Conservation (phyloP, 163 green algal genomes). For the Scenedesmus sp. region DNA sequence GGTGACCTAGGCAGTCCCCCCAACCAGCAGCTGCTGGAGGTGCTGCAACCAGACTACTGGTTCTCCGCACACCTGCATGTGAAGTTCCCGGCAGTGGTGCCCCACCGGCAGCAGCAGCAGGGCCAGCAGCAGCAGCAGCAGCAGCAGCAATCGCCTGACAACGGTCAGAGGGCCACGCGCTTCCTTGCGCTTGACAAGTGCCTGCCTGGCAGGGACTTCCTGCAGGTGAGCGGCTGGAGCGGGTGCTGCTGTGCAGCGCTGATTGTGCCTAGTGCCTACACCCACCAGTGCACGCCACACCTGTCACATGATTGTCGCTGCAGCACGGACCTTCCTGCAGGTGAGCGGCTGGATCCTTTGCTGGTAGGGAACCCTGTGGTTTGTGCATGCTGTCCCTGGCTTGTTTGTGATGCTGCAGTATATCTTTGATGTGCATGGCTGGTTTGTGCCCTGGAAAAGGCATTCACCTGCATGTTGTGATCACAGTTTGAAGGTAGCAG, state of each 20-base stretch:
- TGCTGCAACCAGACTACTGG: conserved; percentile 92
- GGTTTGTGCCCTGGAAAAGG: too few species aligned
- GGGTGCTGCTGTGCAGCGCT: not conserved
- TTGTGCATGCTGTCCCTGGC: too few species aligned
- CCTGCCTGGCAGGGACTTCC: conserved; percentile 91
- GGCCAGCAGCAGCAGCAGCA: conserved; percentile 1
- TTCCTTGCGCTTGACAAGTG: conserved; percentile 99
- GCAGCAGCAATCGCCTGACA: not conserved
- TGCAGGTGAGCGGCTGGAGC: conserved; percentile 81
- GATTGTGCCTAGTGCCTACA: too few species aligned
- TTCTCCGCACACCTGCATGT: conserved; percentile 97
- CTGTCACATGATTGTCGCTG: not conserved
- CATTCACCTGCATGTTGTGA: too few species aligned
- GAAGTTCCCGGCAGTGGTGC: conserved; percentile 94
- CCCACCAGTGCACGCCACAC: not conserved
- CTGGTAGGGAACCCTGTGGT: too few species aligned
- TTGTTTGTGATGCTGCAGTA: too few species aligned
- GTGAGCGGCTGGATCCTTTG: conserved; percentile 50
- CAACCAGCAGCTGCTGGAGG: conserved; percentile 79
- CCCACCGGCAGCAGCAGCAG: conserved; percentile 60
- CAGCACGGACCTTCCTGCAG: conserved; percentile 87
- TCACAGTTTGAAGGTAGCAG: too few species aligned
- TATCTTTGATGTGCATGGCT: too few species aligned
- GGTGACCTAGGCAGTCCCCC: conserved; percentile 86
- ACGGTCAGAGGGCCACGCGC: conserved; percentile 65